Percentiles rank a stretch among this genome's conserved stretches.
Conservation (phyloP, 768 basidiomycete species). For the Saitozyma sp. region DNA sequence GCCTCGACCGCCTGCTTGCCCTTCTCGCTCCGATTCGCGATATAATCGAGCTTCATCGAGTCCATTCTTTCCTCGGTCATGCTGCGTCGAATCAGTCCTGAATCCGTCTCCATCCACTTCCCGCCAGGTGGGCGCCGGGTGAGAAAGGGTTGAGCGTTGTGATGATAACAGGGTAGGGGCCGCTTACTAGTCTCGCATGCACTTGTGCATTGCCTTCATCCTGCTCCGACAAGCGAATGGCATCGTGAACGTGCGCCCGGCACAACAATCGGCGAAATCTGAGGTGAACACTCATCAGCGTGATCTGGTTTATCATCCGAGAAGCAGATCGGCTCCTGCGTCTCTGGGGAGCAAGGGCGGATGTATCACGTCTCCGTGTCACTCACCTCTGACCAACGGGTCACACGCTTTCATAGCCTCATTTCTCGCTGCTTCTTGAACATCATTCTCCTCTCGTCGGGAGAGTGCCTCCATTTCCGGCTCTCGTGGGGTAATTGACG, state of each 20-base stretch:
- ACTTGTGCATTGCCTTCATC: slow-evolving; percentile 39
- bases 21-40: slow-evolving; percentile 40
- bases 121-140: not conserved
- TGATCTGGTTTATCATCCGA: not conserved
- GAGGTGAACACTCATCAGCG: not conserved
- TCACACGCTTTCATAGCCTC: slow-evolving; percentile 42
- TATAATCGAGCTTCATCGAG: slow-evolving; percentile 39
- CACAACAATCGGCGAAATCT: slow-evolving; percentile 45
- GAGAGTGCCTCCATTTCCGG: slow-evolving; percentile 41
- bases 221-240: slow-evolving; percentile 36
- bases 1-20: slow-evolving; percentile 36
- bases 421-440: slow-evolving; percentile 33
- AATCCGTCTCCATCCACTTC: not conserved
- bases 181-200: slow-evolving; percentile 42
- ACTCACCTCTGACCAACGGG: slow-evolving; percentile 36
- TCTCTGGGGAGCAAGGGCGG: not conserved
- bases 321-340: not conserved
- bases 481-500: too few species aligned
- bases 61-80: slow-evolving; percentile 37
- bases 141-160: not conserved
- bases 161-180: not conserved
- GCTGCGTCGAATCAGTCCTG: slow-evolving; percentile 7
- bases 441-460: slow-evolving; percentile 40
- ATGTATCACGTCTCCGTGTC: not conserved
- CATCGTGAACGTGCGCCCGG: slow-evolving; percentile 39